Evolutionary conservation across 768 basidiomycete genomes (phyloP), one percentile per base, ranked within the genome.

Genomic region (Galerina marginata): DNA sequence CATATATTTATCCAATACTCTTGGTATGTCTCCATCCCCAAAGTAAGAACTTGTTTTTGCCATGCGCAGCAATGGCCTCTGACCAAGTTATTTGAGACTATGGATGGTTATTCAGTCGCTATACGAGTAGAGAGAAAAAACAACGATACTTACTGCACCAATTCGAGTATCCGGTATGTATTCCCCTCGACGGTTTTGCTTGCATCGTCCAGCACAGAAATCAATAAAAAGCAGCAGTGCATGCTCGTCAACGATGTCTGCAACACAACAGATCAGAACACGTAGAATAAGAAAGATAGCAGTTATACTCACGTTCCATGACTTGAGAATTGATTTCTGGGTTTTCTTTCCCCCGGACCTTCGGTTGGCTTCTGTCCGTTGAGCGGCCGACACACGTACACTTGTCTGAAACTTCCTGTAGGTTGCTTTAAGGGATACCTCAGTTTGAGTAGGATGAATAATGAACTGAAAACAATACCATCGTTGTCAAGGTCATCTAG

Each of bases 241-340:
- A 45, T 65, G 68, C 48, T 69, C 64, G 16, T 71, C 68, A 25
- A 71, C 65, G 2, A 67, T 69, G 3, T 52, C 39, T 7, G 29
- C 36, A n/a, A 33, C 29, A 33, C 29, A 33, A 20, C 20, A 36
- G 10, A n/a, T 12, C 29, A 16, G 20, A 50, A 50, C 15, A 33
- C 16, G 25, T 49, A 25, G 5, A 9, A 33, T 5, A 33, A 33
- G 7, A 7, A 5, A 7, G 29, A 4, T 33, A 33, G 26, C 6
- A 51, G n/a, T 26, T 29, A 37, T 14, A 53, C 58, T 14, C 40
- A 65, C 65, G 26, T 62, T 52, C 57, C 60, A 67, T 6, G 20
- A 50, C 36, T 51, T 58, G 7, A 59, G 47, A 40, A 62, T 48
- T 12, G 60, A 39, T 1, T 55, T 50, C 42, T 64, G 60, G 2